phyloP scores from a whole-genome alignment of 352 stramenopile genomes.

The Blastocystis sp. region DNA sequence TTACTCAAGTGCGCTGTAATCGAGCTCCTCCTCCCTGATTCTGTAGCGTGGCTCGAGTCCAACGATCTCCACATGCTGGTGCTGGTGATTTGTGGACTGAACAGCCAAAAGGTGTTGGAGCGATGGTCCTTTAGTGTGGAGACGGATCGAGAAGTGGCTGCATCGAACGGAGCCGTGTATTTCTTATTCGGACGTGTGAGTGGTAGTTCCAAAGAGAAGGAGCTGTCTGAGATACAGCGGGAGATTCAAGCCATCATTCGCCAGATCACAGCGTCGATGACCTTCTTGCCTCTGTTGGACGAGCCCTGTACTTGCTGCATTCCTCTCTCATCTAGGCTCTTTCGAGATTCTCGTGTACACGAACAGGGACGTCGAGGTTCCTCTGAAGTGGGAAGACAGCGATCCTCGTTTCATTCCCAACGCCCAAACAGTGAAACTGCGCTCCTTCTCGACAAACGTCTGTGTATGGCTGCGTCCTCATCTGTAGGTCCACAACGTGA shows the following conservation, averaged over 20 bases:
- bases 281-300: slow-evolving; percentile 95
- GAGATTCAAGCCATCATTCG: slow-evolving; percentile 99
- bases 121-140: slow-evolving; percentile 97
- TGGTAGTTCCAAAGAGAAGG: slow-evolving; percentile 78
- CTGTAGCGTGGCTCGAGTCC: slow-evolving; percentile 89
- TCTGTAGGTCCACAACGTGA: slow-evolving; percentile 92
- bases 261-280: slow-evolving; percentile 97
- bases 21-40: slow-evolving; percentile 5
- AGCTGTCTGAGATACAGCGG: slow-evolving; percentile 91
- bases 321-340: slow-evolving; percentile 76
- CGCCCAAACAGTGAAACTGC: slow-evolving; percentile 92
- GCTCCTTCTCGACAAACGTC: slow-evolving; percentile 96
- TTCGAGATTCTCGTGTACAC: slow-evolving; percentile 99
- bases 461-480: neutral
- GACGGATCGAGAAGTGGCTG: slow-evolving; percentile 75
- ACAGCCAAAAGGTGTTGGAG: slow-evolving; percentile 94
- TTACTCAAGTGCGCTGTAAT: slow-evolving; percentile 85
- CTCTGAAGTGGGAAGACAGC: slow-evolving; percentile 94
- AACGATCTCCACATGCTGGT: slow-evolving; percentile 94
- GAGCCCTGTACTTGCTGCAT: slow-evolving; percentile 85
- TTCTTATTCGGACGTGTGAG: neutral
- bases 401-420: slow-evolving; percentile 97
- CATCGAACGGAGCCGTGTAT: slow-evolving; percentile 43
- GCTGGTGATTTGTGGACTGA: slow-evolving; percentile 94
- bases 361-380: slow-evolving; percentile 91